These are phyloP conservation scores for Euphrasia confusa DNA, from an alignment of 257 asterid species.

Conservation along the genomic window DNA sequence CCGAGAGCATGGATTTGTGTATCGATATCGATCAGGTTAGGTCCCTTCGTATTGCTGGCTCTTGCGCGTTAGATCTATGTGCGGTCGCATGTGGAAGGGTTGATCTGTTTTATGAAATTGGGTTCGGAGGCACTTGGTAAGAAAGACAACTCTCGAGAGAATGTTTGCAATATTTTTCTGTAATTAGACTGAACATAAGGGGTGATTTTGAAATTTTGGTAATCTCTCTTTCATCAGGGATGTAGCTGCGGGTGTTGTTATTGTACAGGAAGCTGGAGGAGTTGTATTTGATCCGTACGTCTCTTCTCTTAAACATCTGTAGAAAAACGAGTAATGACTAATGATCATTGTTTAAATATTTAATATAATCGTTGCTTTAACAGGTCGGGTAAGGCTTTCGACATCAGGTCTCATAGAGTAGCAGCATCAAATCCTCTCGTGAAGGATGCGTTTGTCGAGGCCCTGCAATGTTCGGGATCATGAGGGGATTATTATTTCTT, in stretches of 20 bases:
- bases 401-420: conserved; percentile 53
- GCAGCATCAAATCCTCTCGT: conserved; percentile 60
- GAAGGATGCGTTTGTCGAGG: conserved; percentile 51
- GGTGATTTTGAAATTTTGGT: not conserved
- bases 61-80: conserved; percentile 73
- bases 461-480: conserved; percentile 39
- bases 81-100: conserved; percentile 77
- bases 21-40: conserved; percentile 46
- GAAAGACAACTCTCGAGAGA: conserved; percentile 4
- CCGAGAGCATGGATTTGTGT: conserved; percentile 7
- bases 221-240: conserved; percentile 40
- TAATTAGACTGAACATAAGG: too few relatives aligned
- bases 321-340: not conserved
- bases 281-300: conserved; percentile 72
- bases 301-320: not conserved
- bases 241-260: conserved; percentile 78
- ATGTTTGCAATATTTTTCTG: too few relatives aligned
- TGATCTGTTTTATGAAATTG: conserved; percentile 60
- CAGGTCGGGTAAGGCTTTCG: conserved; percentile 62
- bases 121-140: conserved; percentile 79
- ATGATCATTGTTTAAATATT: not conserved
- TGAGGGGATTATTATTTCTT: conserved; percentile 22
- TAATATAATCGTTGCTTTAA: not conserved
- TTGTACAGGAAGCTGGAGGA: conserved; percentile 78
- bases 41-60: conserved; percentile 75